Evolutionary conservation across 75 land plant genomes (phyloP).

Genomic region (Cryptomeria japonica): DNA sequence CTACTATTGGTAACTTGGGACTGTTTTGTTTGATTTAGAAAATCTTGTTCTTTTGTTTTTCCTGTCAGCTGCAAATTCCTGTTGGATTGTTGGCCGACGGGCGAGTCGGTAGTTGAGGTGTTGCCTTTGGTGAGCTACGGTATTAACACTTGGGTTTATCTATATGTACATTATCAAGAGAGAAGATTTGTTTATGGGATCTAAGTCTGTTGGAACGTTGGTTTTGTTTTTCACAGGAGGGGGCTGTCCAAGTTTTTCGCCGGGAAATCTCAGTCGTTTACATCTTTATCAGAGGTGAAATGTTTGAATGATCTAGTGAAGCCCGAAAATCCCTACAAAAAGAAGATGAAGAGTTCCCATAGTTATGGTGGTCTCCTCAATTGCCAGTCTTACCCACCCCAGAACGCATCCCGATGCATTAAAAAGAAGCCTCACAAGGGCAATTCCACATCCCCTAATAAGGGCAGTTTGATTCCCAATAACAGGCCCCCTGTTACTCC

Average conservation of each 20-base stretch:
- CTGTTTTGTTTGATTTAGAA: background rate
- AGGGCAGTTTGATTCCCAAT: background rate
- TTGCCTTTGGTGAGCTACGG: background rate
- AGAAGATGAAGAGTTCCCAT: slow-evolving; percentile 29
- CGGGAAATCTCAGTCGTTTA: slow-evolving; percentile 65
- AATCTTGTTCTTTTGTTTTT: background rate
- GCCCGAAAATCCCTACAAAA: slow-evolving; percentile 40
- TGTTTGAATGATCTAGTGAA: slow-evolving; percentile 40
- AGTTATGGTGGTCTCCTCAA: slow-evolving; percentile 19
- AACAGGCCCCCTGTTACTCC: slow-evolving; percentile 25
- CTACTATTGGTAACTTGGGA: background rate
- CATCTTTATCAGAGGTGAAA: slow-evolving; percentile 45
- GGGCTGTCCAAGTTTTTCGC: slow-evolving; percentile 56
- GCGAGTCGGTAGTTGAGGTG: background rate
- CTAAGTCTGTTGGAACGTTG: background rate
- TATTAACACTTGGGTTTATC: background rate
- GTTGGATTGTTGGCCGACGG: background rate
- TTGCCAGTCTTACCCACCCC: slow-evolving; percentile 9
- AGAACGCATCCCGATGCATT: background rate
- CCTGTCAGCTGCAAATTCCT: background rate
- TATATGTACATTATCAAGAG: background rate
- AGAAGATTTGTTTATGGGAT: background rate
- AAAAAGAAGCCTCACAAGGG: slow-evolving; percentile 22
- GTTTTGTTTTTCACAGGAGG: slow-evolving; percentile 22
- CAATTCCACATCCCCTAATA: slow-evolving; percentile 6